Evolutionary conservation across 768 basidiomycete species (phyloP), one percentile per base, ranked within the genome.

Genomic region (Sarcodon aspratus): DNA sequence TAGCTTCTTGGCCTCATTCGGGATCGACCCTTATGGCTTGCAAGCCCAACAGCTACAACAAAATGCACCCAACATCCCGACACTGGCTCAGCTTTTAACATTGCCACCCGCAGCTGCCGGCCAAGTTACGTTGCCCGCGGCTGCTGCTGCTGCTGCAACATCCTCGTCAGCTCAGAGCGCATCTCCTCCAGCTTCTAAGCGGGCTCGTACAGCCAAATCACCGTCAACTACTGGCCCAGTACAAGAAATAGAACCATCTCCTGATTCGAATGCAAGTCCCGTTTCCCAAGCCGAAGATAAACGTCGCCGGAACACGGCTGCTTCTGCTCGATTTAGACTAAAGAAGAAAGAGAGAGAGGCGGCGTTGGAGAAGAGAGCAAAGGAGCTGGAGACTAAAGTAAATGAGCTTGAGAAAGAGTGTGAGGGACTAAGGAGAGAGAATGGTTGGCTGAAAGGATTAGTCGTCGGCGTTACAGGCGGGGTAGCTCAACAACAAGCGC

Each of bases 341-440:
- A 96, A 95, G 76, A 96, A 96, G 74, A 96, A 96, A 71, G 90
- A 94, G 66, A 75, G 93, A 11, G 93, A 96, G 67, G 83, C 79
- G 2, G 92, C 93, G 12, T 70, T 95, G 17, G 93, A 95, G 66
- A 75, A 73, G 38, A 82, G 80, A 57, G 80, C 86, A 12, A 91
- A 90, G 68, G 90, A 94, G 60, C 73, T 95, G 12, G 86, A 91
- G 60, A 69, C 69, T 0, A 78, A 82, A 47, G 88, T 94, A 11
- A 72, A 67, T 48, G 87, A 87, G 58, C 73, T 96, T 11, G 93
- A 96, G 69, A 77, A 85, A 63, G 91, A 95, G 65, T 93, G 93
- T 64, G 92, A 95, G 64, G 80, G 78, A 0, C 71, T 94, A 45
- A 72, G 89, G 44, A 73, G 87, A 50, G 92, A 96, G 69, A 96